These are phyloP conservation scores for Theobroma cacao DNA, from an alignment of 345 rosid genomes.

Conservation along the genomic window DNA sequence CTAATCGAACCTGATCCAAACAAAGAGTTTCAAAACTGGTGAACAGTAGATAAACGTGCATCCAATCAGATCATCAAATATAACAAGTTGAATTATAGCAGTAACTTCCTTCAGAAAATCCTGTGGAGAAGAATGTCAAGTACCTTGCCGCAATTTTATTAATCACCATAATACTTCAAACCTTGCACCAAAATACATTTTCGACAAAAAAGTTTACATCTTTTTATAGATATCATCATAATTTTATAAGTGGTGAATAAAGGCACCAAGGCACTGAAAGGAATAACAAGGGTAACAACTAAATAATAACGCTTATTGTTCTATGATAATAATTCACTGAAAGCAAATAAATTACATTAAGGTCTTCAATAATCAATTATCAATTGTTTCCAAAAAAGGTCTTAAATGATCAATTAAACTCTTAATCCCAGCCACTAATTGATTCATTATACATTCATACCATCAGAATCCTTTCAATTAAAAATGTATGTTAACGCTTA, in stretches of 20 bases:
- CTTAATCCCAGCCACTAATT: no score
- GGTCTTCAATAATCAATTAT: no score
- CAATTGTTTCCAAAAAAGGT: no score
- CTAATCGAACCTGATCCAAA: conserved; percentile 87
- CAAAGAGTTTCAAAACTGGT: conserved; percentile 70
- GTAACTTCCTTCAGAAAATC: conserved; percentile 85
- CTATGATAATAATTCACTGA: no score
- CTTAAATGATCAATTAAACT: no score
- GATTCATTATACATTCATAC: no score
- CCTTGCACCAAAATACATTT: conserved; percentile 32
- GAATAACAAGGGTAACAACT: no score
- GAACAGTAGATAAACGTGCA: conserved; percentile 66
- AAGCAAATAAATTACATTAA: no score
- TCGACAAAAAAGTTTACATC: conserved; percentile 15
- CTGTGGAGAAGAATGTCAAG: conserved; percentile 77
- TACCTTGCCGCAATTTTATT: conserved; percentile 65
- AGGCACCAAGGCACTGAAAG: not conserved
- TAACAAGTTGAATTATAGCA: conserved; percentile 70
- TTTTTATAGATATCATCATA: not conserved
- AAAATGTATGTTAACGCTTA: no score
- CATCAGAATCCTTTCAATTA: no score
- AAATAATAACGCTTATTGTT: no score
- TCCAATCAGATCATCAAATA: conserved; percentile 68
- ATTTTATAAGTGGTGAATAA: not conserved
- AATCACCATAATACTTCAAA: conserved; percentile 38